Base-by-base conservation (phyloP, 1,284 basidiomycete genomes). In the Coniferiporia weirii region DNA sequence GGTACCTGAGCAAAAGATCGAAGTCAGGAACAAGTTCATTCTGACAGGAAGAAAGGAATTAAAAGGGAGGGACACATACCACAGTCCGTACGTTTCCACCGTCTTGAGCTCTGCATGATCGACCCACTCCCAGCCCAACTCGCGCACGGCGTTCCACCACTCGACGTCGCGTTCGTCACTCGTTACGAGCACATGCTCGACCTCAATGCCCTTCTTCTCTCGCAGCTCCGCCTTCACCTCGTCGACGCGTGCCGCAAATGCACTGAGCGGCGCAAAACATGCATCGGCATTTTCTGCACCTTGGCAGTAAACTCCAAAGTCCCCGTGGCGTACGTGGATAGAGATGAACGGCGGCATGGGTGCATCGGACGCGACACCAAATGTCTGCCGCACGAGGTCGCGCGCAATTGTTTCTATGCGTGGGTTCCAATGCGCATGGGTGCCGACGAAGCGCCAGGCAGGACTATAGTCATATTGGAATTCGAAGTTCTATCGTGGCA, bases 121-220 rank as follows among this genome's bases (percentile, higher is more conserved):
- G 58, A 84, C 70, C 36, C 69, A 71, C 51, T 75, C 76, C 87
- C 87, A 89, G 3, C 87, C 87, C 56, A 78, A 70, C 9, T 73
- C 69, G 32, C 71, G 71, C 8, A 89, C 82, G 38, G 78, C 78
- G 35, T 76, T 73, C 85, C 88, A 89, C 85, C 87, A 90, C 12
- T 72, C 74, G 8, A 75, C 68, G 66, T 89, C 78, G 55, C 71
- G 67, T 70, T 91, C 88, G 67, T 91, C 88, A 63, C 84, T 87
- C 12, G 86, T 89, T 74, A 90, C 79, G 60, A 91, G 75, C 45
- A 90, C 83, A 64, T 81, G 75, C 9, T 79, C 70, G 13, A 82
- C 77, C 13, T 69, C 69, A 17, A 84, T 68, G 0, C 81, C 81
- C 63, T 80, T 79, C 51, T 35, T 55, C 56, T 75, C 69, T 46